Conservation (phyloP, 2,329 filamentous ascomycete species). For the Microsporum canis region DNA sequence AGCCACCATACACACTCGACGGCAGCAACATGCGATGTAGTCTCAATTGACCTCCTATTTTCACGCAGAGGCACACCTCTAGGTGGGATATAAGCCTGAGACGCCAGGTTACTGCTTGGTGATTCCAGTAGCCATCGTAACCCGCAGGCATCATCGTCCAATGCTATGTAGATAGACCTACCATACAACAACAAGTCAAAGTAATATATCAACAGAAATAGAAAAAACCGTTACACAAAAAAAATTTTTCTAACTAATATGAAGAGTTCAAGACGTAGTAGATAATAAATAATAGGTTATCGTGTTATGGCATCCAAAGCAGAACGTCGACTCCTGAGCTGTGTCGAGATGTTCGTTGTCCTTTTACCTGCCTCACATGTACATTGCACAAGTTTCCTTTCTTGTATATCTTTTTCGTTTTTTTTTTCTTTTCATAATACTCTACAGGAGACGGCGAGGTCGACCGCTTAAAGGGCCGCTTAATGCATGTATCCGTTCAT, state of each 20-base stretch:
- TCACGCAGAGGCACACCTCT: not conserved
- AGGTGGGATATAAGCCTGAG: too few relatives aligned
- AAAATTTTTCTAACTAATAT: constrained; percentile 1
- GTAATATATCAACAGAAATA: not conserved
- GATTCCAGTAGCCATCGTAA: too few relatives aligned
- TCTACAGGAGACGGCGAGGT: not conserved
- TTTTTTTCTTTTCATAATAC: not conserved
- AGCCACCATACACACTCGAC: not conserved
- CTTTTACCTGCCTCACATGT: not conserved
- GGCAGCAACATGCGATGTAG: not conserved
- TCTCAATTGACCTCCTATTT: not conserved
- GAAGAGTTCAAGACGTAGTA: not conserved
- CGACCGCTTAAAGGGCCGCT: not conserved
- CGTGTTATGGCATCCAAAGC: not conserved
- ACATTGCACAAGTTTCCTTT: not conserved
- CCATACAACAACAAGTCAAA: not conserved
- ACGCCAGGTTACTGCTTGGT: too few relatives aligned
- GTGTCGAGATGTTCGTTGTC: not conserved
- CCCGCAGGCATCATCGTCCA: too few relatives aligned
- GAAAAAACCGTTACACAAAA: constrained; percentile 1
- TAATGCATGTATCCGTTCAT: constrained; percentile 31
- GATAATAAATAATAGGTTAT: not conserved
- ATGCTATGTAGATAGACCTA: too few relatives aligned
- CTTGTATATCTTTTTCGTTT: not conserved
- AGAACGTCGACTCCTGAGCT: not conserved